phyloP scores from a whole-genome alignment of 2,329 filamentous ascomycete species.

The Cryphonectria carpinicola region DNA sequence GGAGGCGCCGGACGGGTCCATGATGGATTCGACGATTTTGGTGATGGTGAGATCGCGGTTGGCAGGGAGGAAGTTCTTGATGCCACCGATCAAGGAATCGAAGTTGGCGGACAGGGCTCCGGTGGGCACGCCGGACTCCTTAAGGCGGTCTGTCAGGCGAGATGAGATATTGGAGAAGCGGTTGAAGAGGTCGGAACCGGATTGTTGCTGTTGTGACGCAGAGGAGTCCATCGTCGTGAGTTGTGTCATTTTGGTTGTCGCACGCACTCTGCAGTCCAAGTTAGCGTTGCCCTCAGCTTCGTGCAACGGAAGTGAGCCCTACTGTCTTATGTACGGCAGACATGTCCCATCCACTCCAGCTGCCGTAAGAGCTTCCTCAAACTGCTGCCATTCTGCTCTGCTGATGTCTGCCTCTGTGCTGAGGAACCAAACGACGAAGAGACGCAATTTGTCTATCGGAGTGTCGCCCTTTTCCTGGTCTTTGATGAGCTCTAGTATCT shows the following conservation, averaged over 20 bases:
- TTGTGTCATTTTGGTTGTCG: constrained; percentile 98
- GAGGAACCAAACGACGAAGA: constrained; percentile 97
- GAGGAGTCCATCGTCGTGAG: constrained; percentile 86
- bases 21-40: constrained; percentile 96
- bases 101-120: constrained; percentile 76
- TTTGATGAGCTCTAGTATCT: constrained; percentile 85
- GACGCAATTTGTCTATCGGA: constrained; percentile 83
- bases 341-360: constrained; percentile 77
- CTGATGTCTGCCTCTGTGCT: constrained; percentile 90
- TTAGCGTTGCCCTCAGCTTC: constrained; percentile 34
- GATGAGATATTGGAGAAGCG: constrained; percentile 92
- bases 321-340: constrained; percentile 86
- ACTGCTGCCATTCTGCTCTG: constrained; percentile 80
- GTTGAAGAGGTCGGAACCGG: constrained; percentile 79
- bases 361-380: constrained; percentile 79
- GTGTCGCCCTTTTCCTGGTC: constrained; percentile 81
- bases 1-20: constrained; percentile 90
- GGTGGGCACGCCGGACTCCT: constrained; percentile 80
- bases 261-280: constrained; percentile 68
- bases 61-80: constrained; percentile 96
- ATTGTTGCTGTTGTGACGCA: constrained; percentile 61
- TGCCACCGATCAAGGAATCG: constrained; percentile 90
- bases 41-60: constrained; percentile 96
- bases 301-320: constrained; percentile 38
- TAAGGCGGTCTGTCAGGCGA: constrained; percentile 89